Evolutionary conservation across 1,284 basidiomycete genomes (phyloP), one percentile per base, ranked within the genome.

Genomic region (Puccinia polysora): DNA sequence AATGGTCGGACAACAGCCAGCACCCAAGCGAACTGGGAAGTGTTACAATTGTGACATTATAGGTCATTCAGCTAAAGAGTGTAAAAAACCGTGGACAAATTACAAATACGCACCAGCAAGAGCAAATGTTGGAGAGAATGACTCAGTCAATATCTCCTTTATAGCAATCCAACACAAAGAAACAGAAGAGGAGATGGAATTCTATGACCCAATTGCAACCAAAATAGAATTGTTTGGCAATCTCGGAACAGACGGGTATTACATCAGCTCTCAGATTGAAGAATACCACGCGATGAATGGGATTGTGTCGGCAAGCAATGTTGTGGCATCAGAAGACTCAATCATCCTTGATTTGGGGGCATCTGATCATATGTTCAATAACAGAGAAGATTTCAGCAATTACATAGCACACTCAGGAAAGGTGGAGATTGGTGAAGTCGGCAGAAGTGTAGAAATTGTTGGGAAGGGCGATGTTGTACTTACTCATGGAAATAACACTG

Each of bases 311-410:
- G 40, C 8, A 8, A 18, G 40, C 18, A 43, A 8, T 43, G 40
- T 18, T 43, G 40, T 18, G 18, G 40, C 18, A 43, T 8, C 10
- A 28, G 50, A 52, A 52, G 50, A 52, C 25, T 20, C 50, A 20
- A 20, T 52, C 20, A 10, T 58, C 5, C 30, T 58, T 12, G 55
- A 58, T 58, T 20, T 12, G 12, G 55, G 55, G 6, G 55, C 55
- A 8, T 30, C 55, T 12, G 30, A 58, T 30, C 55, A 58, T 32
- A 58, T 58, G 55, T 58, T 58, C 55, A 59, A 18, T n/a, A 59
- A 38, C 12, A 59, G 18, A 34, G 23, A 59, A 2, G 56, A 59
- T 36, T 59, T 59, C n/a, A 4, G 36, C 2, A 59, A 2, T 59
- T 59, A 32, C 4, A 8, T 7, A 59, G 32, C 30, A n/a, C 30